Evolutionary conservation across 306 rosid species (phyloP).

Genomic region (Albizia julibrissin): DNA sequence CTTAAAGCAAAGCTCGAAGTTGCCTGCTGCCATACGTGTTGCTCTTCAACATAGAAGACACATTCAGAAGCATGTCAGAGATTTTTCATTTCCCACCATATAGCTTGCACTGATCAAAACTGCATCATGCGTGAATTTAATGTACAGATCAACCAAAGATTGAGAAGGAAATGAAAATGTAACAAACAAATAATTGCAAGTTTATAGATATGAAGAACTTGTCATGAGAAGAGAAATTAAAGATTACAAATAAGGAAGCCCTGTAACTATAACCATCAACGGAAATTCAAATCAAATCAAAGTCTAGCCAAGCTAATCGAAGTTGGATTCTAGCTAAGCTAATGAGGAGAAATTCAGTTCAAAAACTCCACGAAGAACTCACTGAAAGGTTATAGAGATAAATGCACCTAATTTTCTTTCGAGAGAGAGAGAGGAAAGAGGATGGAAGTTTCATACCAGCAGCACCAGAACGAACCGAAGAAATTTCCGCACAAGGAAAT

Average conservation of each 20-base stretch:
- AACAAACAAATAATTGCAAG: background rate
- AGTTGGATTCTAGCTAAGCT: too few relatives aligned
- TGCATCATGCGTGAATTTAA: background rate
- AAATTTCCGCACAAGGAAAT: background rate
- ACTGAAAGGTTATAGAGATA: background rate
- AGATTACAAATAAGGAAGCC: background rate
- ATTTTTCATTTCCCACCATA: background rate
- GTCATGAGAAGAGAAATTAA: background rate
- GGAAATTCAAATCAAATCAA: background rate
- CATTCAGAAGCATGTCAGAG: background rate
- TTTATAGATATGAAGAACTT: background rate
- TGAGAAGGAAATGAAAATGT: background rate
- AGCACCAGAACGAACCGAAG: background rate
- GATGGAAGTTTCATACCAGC: background rate
- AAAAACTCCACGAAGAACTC: background rate
- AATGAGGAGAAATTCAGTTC: background rate
- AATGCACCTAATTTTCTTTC: background rate
- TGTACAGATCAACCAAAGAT: too few relatives aligned
- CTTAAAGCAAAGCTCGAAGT: background rate
- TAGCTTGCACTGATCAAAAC: background rate
- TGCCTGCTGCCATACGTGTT: background rate
- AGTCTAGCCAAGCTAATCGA: background rate
- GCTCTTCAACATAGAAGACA: background rate
- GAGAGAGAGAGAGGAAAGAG: background rate
- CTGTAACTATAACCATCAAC: background rate